A percentile compares a stretch with the other conserved stretches of the same genome.
These are phyloP conservation scores for Tardiomyces digboiensis DNA, from an alignment of 1,139 yeast species.

Conservation along the genomic window DNA sequence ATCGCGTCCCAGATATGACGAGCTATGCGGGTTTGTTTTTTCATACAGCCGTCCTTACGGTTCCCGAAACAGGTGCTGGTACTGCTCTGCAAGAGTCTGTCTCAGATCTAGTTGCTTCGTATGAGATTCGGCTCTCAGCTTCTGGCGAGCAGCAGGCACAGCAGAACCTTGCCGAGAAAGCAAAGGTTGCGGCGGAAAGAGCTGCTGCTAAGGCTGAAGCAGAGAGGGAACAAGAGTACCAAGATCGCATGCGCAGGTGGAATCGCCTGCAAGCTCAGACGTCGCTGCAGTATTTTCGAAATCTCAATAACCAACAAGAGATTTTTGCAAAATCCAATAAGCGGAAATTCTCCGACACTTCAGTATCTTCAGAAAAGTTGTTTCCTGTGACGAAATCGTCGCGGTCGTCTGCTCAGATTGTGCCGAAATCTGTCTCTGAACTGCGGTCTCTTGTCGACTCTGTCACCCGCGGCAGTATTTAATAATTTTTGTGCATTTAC, in stretches of 20 bases:
- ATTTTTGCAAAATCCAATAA: slow-evolving; percentile 2
- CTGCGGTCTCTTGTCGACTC: slow-evolving; percentile 7
- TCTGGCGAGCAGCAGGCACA: slow-evolving; percentile 3
- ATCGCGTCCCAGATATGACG: background rate
- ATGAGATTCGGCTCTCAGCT: background rate
- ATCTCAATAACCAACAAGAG: slow-evolving; percentile 2
- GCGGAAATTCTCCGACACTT: slow-evolving; percentile 3
- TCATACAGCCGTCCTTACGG: background rate
- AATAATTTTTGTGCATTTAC: too few species aligned
- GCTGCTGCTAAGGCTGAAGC: slow-evolving; percentile 2
- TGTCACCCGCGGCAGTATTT: slow-evolving; percentile 3
- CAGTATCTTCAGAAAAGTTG: slow-evolving; percentile 1
- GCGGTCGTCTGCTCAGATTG: background rate
- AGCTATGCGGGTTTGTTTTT: slow-evolving; percentile 2
- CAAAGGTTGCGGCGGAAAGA: slow-evolving; percentile 3
- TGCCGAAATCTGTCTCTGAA: slow-evolving; percentile 5
- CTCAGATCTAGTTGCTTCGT: background rate
- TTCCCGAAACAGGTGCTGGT: background rate
- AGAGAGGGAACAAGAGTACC: slow-evolving; percentile 1
- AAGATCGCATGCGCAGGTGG: background rate
- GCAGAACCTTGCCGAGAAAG: slow-evolving; percentile 3
- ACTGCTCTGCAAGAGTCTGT: background rate
- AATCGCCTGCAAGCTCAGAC: slow-evolving; percentile 2
- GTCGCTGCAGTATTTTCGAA: slow-evolving; percentile 3
- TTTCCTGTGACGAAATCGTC: background rate